A percentile compares a stretch with the other conserved stretches of the same genome.
phyloP scores from a whole-genome alignment of 768 basidiomycete genomes.

The Royoungia palumana region DNA sequence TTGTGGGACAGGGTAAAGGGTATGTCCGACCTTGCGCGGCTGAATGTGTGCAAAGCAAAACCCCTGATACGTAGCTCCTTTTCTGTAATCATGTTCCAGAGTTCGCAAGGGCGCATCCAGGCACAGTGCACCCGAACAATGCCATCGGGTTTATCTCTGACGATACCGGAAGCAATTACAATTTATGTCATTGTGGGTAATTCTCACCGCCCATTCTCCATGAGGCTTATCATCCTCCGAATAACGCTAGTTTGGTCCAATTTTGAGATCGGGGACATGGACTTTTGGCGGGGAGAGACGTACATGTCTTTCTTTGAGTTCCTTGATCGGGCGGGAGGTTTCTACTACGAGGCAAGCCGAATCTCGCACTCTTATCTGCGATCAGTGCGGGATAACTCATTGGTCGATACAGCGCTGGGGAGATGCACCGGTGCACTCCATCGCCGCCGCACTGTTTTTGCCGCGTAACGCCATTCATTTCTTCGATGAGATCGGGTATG shows the following conservation, averaged over 20 bases:
- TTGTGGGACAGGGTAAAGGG: constrained; percentile 63
- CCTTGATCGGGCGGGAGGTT: constrained; percentile 77
- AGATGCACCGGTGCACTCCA: constrained; percentile 88
- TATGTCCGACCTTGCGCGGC: constrained; percentile 34
- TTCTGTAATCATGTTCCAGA: constrained; percentile 20
- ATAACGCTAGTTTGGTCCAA: constrained; percentile 76
- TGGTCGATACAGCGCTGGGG: constrained; percentile 70
- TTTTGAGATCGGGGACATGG: constrained; percentile 86
- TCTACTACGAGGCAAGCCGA: constrained; percentile 73
- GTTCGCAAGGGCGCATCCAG: constrained; percentile 36
- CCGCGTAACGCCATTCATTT: constrained; percentile 90
- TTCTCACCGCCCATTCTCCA: background rate
- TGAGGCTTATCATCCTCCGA: background rate
- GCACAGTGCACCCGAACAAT: constrained; percentile 51
- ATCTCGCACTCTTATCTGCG: background rate
- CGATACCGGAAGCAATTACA: constrained; percentile 59
- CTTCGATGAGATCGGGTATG: constrained; percentile 80
- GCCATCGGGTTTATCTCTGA: constrained; percentile 62
- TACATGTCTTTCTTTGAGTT: constrained; percentile 84
- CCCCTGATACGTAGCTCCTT: constrained; percentile 12
- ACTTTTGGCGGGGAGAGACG: constrained; percentile 80
- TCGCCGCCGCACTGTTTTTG: constrained; percentile 88
- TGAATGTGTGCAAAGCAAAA: constrained; percentile 34
- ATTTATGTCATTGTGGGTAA: constrained; percentile 59
- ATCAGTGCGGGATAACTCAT: background rate